These are phyloP conservation scores for Alopecurus myosuroides DNA, from an alignment of 176 grass and related monocot species.

Conservation along the genomic window DNA sequence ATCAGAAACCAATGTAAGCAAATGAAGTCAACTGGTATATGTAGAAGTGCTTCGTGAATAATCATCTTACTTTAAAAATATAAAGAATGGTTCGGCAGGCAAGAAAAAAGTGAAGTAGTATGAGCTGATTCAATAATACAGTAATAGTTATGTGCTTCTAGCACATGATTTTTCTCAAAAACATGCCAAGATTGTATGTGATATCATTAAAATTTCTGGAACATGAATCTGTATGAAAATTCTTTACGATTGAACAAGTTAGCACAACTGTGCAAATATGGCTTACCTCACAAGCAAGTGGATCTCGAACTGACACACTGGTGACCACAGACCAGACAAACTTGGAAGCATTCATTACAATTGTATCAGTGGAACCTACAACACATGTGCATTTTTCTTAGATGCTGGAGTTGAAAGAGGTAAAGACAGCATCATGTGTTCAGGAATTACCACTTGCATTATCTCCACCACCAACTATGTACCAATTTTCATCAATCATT, in stretches of 20 bases:
- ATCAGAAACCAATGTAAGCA: neutral
- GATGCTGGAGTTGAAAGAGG: neutral
- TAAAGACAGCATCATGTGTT: neutral
- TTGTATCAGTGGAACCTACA: conserved; percentile 77
- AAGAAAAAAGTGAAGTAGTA: neutral
- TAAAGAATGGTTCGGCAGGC: too few relatives aligned
- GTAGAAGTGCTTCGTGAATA: neutral
- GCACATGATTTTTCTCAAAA: neutral
- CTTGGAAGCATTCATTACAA: conserved; percentile 81
- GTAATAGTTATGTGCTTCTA: neutral
- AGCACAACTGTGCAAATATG: conserved; percentile 10
- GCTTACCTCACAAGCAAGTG: conserved; percentile 90
- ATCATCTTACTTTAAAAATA: neutral
- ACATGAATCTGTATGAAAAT: neutral
- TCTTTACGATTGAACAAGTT: neutral
- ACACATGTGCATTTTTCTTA: conserved; percentile 23
- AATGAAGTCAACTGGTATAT: neutral
- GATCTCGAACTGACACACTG: conserved; percentile 58
- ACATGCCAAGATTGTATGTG: neutral
- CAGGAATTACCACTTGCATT: conserved; percentile 75
- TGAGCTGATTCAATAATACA: neutral
- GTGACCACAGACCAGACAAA: conserved; percentile 85
- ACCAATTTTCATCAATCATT: conserved; percentile 78
- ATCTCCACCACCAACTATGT: conserved; percentile 98
- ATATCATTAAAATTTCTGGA: neutral